These are phyloP conservation scores for Russula virescens DNA, from an alignment of 768 basidiomycete genomes.

Conservation along the genomic window DNA sequence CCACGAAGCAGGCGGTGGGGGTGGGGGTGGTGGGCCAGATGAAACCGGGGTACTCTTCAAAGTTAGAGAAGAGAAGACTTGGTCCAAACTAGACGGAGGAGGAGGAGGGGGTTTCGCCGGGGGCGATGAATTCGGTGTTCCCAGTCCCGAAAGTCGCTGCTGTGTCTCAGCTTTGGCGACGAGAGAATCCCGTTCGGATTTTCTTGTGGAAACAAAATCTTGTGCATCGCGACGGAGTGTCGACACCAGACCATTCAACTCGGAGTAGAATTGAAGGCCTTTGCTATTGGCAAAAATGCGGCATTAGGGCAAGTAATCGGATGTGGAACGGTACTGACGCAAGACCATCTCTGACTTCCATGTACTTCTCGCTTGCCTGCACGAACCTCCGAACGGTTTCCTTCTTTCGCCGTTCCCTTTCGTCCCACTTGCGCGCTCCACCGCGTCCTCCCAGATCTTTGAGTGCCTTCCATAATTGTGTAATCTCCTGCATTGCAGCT, in stretches of 20 bases:
- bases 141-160: constrained; percentile 44
- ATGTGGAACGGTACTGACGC: constrained; percentile 47
- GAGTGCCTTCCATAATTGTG: constrained; percentile 65
- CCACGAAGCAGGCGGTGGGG: constrained; percentile 29
- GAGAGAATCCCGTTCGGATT: constrained; percentile 63
- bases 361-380: constrained; percentile 75
- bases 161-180: constrained; percentile 67
- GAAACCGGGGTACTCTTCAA: constrained; percentile 34
- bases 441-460: constrained; percentile 71
- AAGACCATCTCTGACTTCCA: constrained; percentile 80
- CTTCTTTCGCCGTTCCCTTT: constrained; percentile 71
- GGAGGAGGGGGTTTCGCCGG: constrained; percentile 28
- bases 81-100: constrained; percentile 34
- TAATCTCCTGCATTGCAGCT: constrained; percentile 65
- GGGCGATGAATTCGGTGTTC: constrained; percentile 33
- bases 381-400: constrained; percentile 68
- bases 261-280: constrained; percentile 83
- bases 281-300: constrained; percentile 45
- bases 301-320: constrained; percentile 12
- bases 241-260: constrained; percentile 58
- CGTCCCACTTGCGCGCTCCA: constrained; percentile 74
- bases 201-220: constrained; percentile 57
- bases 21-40: constrained; percentile 29
- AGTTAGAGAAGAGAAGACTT: constrained; percentile 54
- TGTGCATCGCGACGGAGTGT: constrained; percentile 55